Conservation (phyloP, 345 rosid species). For the Crucihimalaya himalaica region DNA sequence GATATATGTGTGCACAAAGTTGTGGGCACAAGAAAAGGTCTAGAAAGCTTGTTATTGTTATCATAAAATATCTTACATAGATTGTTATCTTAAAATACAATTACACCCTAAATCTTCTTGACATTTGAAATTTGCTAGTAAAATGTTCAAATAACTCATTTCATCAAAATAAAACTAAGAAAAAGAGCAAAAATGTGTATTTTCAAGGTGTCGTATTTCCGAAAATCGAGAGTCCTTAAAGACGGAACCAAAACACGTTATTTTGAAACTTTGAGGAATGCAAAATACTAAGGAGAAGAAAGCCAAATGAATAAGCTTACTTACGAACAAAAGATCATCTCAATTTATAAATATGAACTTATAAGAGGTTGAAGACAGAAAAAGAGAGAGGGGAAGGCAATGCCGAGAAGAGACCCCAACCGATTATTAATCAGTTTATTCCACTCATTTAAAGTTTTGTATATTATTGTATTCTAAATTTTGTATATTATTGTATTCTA, state of each 20-base stretch:
- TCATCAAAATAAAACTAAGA: not conserved
- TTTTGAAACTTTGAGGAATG: not conserved
- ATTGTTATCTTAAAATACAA: not conserved
- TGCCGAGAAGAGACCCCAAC: not conserved
- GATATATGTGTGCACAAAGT: constrained; percentile 9
- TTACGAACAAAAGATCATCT: not conserved
- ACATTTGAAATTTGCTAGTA: not conserved
- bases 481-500: too few relatives aligned
- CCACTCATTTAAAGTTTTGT: not conserved
- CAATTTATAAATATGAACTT: not conserved
- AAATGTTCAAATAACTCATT: not conserved
- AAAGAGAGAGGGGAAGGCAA: not conserved
- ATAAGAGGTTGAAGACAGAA: not conserved
- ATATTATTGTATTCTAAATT: too few relatives aligned
- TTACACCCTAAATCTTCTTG: not conserved
- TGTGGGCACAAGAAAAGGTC: not conserved
- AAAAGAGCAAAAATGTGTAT: not conserved
- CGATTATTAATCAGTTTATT: not conserved
- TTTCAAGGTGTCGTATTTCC: not conserved
- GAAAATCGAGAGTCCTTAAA: not conserved
- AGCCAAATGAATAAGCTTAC: not conserved
- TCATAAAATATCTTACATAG: not conserved
- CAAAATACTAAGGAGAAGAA: not conserved
- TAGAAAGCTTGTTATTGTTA: too few relatives aligned
- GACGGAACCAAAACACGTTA: not conserved